Evolutionary conservation across 768 basidiomycete species (phyloP).

Genomic region (Neoboletus magnificus): DNA sequence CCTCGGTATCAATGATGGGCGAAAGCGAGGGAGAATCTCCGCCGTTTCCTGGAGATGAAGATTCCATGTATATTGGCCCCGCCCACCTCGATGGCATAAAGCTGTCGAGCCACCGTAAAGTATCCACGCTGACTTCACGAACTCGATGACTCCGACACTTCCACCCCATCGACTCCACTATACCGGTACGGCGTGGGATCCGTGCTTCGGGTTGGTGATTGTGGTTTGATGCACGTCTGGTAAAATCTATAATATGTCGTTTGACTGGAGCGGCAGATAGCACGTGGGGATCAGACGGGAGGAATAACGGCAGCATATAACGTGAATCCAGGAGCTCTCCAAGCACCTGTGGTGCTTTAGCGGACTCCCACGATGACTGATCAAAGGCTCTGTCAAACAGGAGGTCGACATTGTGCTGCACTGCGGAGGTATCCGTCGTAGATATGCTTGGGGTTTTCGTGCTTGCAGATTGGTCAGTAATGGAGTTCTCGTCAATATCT

Average conservation of each 20-base stretch:
- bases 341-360: constrained; percentile 72
- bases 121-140: constrained; percentile 56
- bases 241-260: constrained; percentile 18
- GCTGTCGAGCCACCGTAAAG: constrained; percentile 72
- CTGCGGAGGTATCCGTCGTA: constrained; percentile 33
- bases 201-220: constrained; percentile 31
- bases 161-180: constrained; percentile 52
- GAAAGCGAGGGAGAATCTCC: constrained; percentile 25
- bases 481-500: constrained; percentile 29
- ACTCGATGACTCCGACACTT: constrained; percentile 55
- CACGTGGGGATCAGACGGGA: constrained; percentile 78
- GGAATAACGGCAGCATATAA: constrained; percentile 84
- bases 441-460: constrained; percentile 30
- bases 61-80: constrained; percentile 34
- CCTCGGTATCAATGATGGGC: constrained; percentile 31
- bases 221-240: constrained; percentile 14
- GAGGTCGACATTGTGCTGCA: constrained; percentile 66
- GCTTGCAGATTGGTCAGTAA: constrained; percentile 39
- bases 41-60: constrained; percentile 33
- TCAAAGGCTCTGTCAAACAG: constrained; percentile 71
- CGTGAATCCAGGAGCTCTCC: constrained; percentile 92
- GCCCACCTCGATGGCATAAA: constrained; percentile 55
- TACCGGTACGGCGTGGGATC: constrained; percentile 40
- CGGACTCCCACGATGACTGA: constrained; percentile 73
- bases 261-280: constrained; percentile 66